Percentiles rank a stretch among this genome's conserved stretches.
Conservation (phyloP, 768 basidiomycete genomes). For the Trametes cingulata region DNA sequence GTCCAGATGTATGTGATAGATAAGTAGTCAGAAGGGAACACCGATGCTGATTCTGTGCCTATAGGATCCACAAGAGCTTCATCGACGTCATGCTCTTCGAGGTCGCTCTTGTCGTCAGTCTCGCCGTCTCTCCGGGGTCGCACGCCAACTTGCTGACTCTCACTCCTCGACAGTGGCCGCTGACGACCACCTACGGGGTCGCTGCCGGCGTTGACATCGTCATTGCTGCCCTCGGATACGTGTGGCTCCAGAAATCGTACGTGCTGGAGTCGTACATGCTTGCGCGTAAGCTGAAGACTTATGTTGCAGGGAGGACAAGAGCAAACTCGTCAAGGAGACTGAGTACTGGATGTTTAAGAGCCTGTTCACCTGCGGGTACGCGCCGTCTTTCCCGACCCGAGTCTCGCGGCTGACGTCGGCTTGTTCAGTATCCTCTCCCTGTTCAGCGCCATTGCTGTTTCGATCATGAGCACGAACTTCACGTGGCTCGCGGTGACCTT, state of each 20-base stretch:
- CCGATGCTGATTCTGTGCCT: too few species aligned
- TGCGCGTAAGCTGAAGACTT: too few species aligned
- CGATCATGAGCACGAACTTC: not conserved
- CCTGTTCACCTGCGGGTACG: slow-evolving; percentile 10
- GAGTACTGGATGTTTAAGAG: slow-evolving; percentile 17
- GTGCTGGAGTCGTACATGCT: not conserved
- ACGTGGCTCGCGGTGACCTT: slow-evolving; percentile 10
- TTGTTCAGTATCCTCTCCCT: not conserved
- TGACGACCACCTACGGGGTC: not conserved
- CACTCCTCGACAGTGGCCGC: slow-evolving; percentile 10
- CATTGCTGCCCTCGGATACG: not conserved
- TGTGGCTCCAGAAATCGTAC: slow-evolving; percentile 11
- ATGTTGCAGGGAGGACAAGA: not conserved
- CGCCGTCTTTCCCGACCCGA: not conserved
- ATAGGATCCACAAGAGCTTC: not conserved
- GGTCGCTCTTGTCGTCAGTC: not conserved
- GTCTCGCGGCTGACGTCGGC: not conserved
- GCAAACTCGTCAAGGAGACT: not conserved
- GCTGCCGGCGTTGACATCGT: not conserved
- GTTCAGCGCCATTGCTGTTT: slow-evolving; percentile 2
- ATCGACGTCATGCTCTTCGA: not conserved
- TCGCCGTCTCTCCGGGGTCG: too few species aligned
- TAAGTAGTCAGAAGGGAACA: too few species aligned
- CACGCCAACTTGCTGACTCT: too few species aligned
- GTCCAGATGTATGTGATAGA: too few species aligned